Evolutionary conservation across 495 filamentous ascomycete genomes (phyloP), one percentile per base, ranked within the genome.

Genomic region (Penicillium cinerascens): DNA sequence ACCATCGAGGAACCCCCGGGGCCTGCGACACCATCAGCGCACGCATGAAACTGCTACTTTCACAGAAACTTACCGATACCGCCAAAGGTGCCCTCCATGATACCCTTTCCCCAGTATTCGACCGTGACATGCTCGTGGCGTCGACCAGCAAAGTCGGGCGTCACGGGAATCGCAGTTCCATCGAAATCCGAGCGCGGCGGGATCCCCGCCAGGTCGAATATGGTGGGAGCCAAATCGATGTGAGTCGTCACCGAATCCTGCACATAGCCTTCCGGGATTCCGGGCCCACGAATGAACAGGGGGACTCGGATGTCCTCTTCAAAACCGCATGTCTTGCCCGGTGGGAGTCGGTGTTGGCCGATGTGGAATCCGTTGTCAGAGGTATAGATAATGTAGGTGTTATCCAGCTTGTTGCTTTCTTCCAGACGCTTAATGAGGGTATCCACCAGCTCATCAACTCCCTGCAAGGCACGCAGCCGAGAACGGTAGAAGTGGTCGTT

Each of bases 361-460:
- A 89, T 86, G 54, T 89, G 85, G 63, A 84, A 89, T 0, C 87
- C 87, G 55, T 91, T 89, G 56, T 89, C 87, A 0, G 81, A 84
- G 1, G 85, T 85, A 61, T 86, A 89, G 44, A 91, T 75, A 41
- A 91, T 77, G 51, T 83, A 89, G 0, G 86, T 89, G 53, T 87
- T 81, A 10, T 87, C 82, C 7, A 87, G 63, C 26, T 85, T 55
- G 15, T 66, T 74, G 21, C 76, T 65, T 2, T 70, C 59, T 13
- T 80, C 76, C 0, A 91, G 65, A 0, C 77, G 74, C 0, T 57
- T 51, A 1, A 89, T 63, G 1, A 89, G 52, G 0, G 63, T 65
- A 17, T 85, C 82, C 0, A 91, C 81, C 15, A 89, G 69, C 67
- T 89, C 87, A 52, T 91, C 87, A 2, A 89, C 85, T 6, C 76